Evolutionary conservation across 1,284 basidiomycete species (phyloP), one percentile per base, ranked within the genome.

Genomic region (Austropuccinia psidii): DNA sequence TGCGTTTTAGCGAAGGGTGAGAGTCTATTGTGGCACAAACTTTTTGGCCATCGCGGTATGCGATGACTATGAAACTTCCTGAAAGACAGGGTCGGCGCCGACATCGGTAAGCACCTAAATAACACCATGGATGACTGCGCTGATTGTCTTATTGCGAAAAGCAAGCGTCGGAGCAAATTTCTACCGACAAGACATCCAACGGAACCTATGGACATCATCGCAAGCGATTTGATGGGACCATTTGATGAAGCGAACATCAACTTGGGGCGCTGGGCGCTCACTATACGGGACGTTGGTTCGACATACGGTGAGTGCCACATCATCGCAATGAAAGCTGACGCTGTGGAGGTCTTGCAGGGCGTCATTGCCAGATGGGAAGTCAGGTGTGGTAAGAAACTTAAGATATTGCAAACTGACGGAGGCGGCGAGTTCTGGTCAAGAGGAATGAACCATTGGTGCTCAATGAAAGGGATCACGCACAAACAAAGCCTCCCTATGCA

Each of bases 141-240:
- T 17, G 58, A 61, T 52, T 73, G 45, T 35, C 24, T 64, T 6
- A n/a, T 55, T 15, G 64, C 47, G 49, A 73, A 73, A 27, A 64
- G 37, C 24, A 39, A 45, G 4, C 2, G 1, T 19, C 17, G 55
- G 17, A n/a, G n/a, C n/a, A 61, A 37, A 11, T 57, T 29, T 3
- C 4, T 49, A 3, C 43, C 62, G 2, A 29, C 37, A 1, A 21
- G 37, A 6, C 2, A 1, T 3, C 11, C n/a, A n/a, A 24, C 43
- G 2, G 4, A 55, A 21, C 54, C 54, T 3, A 45, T 70, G 55
- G 57, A 62, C 15, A 41, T 29, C 4, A 33, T 57, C 19, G 54
- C 47, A 2, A 58, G 54, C 5, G 67, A 70, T 31, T 52, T 70
- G 6, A 31, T 72, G 15, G 57, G 68, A 2, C 68, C 45, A 0